Conservation (phyloP, 192 early-diverging fungal genomes). For the Chytriomyces sp. region DNA sequence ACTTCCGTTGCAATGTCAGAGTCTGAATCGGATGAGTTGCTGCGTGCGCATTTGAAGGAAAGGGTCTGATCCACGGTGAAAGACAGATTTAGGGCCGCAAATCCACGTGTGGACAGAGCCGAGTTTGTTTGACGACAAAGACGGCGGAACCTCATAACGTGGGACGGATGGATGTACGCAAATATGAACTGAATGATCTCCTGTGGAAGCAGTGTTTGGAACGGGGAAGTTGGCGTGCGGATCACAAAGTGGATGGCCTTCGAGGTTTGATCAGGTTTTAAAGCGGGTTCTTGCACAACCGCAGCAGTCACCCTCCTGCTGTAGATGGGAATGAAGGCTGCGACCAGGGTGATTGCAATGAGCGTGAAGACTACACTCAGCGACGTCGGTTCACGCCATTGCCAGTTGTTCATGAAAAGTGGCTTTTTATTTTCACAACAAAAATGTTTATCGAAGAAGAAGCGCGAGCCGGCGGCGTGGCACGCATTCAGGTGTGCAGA, state of each 20-base stretch:
- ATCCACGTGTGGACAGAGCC: not conserved
- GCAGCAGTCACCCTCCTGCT: not conserved
- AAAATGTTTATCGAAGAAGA: constrained; percentile 36
- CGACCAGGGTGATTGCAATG: not conserved
- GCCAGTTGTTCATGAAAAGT: not conserved
- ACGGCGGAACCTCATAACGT: not conserved
- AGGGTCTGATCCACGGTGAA: not conserved
- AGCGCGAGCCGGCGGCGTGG: constrained; percentile 23
- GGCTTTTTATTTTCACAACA: not conserved
- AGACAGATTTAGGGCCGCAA: not conserved
- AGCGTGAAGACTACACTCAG: not conserved
- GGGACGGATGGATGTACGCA: constrained; percentile 6
- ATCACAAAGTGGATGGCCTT: not conserved
- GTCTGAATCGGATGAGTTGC: not conserved
- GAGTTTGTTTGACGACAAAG: not conserved
- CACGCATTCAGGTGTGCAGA: constrained; percentile 13
- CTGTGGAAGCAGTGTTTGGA: not conserved
- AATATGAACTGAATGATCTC: constrained; percentile 8
- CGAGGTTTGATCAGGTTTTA: not conserved
- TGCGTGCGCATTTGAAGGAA: not conserved
- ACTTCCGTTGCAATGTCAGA: not conserved
- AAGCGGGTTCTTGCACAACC: not conserved
- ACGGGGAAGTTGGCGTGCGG: not conserved
- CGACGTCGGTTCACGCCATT: not conserved
- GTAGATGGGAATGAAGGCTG: not conserved